Evolutionary conservation across 2,329 filamentous ascomycete genomes (phyloP).

Genomic region (Amesomyces nigricolor): DNA sequence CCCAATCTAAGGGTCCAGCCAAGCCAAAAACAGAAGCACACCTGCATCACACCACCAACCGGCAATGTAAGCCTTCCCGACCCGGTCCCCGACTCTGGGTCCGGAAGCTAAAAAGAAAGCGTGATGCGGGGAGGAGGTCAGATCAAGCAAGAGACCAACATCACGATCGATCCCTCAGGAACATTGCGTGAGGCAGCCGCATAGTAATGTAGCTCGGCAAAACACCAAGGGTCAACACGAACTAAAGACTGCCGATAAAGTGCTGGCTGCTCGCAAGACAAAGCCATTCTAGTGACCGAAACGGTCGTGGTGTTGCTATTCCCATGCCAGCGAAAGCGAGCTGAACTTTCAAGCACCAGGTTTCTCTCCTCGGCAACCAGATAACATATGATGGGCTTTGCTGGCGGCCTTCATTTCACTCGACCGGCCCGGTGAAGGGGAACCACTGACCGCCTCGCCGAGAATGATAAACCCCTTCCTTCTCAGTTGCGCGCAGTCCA

Average conservation of each 20-base stretch:
- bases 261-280: too few species aligned
- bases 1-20: too few species aligned
- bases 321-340: neutral
- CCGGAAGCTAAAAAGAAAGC: neutral
- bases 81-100: conserved; percentile 6
- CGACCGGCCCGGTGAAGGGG: too few species aligned
- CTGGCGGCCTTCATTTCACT: too few species aligned
- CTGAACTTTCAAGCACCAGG: conserved; percentile 1
- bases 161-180: neutral
- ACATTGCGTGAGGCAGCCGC: too few species aligned
- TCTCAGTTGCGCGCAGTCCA: too few species aligned
- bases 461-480: too few species aligned
- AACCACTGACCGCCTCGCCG: too few species aligned
- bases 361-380: neutral
- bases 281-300: neutral
- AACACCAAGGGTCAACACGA: neutral
- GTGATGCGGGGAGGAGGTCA: neutral
- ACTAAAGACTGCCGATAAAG: too few species aligned
- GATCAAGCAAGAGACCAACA: neutral
- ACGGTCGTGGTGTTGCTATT: neutral
- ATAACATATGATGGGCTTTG: neutral
- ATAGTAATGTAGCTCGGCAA: too few species aligned
- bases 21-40: neutral
- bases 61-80: conserved; percentile 5
- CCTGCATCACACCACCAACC: neutral